phyloP scores from a whole-genome alignment of 176 grass and related monocot species.

The Tuctoria greenei region DNA sequence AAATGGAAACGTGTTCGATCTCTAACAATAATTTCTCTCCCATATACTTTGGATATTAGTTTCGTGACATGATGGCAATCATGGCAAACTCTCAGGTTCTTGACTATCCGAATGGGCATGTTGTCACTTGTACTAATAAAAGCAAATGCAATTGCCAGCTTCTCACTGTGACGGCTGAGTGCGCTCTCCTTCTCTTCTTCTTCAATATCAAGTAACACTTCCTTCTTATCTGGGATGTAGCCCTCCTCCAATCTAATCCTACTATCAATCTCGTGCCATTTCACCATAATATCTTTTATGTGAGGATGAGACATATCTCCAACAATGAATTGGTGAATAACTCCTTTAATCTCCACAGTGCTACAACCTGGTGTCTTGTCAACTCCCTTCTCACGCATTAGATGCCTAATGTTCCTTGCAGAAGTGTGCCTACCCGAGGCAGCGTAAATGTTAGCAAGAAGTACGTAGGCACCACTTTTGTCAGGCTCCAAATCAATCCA shows the following conservation, averaged over 20 bases:
- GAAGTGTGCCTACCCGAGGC: constrained; percentile 47
- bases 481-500: constrained; percentile 57
- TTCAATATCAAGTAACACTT: constrained; percentile 59
- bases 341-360: constrained; percentile 53
- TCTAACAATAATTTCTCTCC: constrained; percentile 59
- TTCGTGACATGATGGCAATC: constrained; percentile 62
- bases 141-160: constrained; percentile 56
- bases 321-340: constrained; percentile 60
- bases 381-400: constrained; percentile 52
- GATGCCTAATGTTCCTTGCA: constrained; percentile 44
- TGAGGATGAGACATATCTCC: constrained; percentile 56
- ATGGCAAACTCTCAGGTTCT: constrained; percentile 60
- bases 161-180: constrained; percentile 57
- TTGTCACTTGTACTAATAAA: constrained; percentile 42
- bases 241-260: constrained; percentile 58
- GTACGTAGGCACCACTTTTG: constrained; percentile 58
- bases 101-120: constrained; percentile 47
- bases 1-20: constrained; percentile 57
- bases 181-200: constrained; percentile 55
- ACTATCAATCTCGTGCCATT: constrained; percentile 57
- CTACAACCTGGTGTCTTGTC: constrained; percentile 63
- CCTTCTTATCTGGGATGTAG: constrained; percentile 54
- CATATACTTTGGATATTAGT: constrained; percentile 67
- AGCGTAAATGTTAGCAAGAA: constrained; percentile 51
- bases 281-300: constrained; percentile 54